Base-by-base conservation (phyloP, 148 eudicot genomes). In the Beta vulgaris region DNA sequence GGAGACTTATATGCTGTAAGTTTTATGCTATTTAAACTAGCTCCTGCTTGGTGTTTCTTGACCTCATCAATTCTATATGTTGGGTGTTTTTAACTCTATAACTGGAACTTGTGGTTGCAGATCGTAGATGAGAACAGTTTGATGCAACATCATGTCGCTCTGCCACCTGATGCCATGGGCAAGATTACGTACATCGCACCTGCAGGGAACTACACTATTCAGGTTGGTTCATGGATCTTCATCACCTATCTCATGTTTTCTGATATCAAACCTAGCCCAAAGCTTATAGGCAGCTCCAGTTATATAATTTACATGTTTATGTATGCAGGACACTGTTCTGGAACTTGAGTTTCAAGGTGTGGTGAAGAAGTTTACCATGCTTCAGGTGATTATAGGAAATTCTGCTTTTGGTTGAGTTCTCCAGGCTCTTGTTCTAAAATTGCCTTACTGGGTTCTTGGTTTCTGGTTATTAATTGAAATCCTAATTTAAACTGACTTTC, bases 291-390 rank as follows among this genome's bases (percentile, higher is more conserved):
- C 64, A 44, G 25, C 43, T 26, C 14, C 46, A 62, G 13, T 36
- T 44, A 23, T n/a, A 23, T 23, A 32, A 49, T 37, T 53, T n/a
- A n/a, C n/a, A 44, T 19, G 32, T 39, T 14, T 68, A 31, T 39
- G 64, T 84, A 16, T 88, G 77, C 86, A 95, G 99, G 99, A 95
- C 77, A 95, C 93, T 70, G 99, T 95, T 60, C 79, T 95, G 73
- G 99, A 95, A 86, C 91, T 95, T 74, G 99, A 95, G 83, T 95
- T 95, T 85, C 99, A 95, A 85, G 99, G 97, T 44, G 93, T 95
- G 81, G 91, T 89, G 82, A 95, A 90, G 85, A 80, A 92, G 71
- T 82, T 89, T 73, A 92, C 96, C 76, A 95, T 95, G 99, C 97
- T 95, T 77, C 97, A 95, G 97, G 99, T 95, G 44, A 83, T 76